phyloP scores from a whole-genome alignment of 495 filamentous ascomycete species.

The Parathielavia hyrcaniae region DNA sequence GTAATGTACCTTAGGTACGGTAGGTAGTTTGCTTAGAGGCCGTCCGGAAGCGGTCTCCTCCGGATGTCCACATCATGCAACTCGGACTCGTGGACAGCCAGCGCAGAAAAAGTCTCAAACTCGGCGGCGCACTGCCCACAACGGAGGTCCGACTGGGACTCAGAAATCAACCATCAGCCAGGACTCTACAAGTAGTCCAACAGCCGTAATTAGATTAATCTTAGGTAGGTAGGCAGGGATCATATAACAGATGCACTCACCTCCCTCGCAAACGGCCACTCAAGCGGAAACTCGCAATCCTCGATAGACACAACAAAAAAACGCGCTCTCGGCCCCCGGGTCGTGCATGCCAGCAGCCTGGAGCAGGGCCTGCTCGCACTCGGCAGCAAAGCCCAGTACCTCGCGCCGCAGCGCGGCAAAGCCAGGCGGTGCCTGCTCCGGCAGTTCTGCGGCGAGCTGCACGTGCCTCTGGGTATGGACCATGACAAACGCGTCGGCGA shows the following conservation, averaged over 20 bases:
- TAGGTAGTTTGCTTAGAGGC: too few species aligned
- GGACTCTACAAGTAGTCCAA: too few species aligned
- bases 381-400: neutral
- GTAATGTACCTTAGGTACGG: too few species aligned
- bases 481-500: conserved; percentile 7
- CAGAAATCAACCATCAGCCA: neutral
- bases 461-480: conserved; percentile 2
- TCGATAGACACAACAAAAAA: conserved; percentile 1
- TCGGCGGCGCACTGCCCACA: neutral
- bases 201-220: too few species aligned
- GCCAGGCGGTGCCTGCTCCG: conserved; percentile 3
- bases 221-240: too few species aligned
- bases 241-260: too few species aligned
- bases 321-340: neutral
- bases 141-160: conserved; percentile 2
- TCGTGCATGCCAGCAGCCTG: neutral
- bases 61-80: neutral
- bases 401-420: conserved; percentile 8
- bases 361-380: neutral
- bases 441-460: neutral
- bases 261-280: conserved; percentile 6
- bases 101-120: neutral
- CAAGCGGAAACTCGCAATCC: neutral
- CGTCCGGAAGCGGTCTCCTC: neutral
- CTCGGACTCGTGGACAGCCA: neutral